Evolutionary conservation across 106 monocot species (phyloP), one percentile per base, ranked within the genome.

Genomic region (Platanthera zijinensis): DNA sequence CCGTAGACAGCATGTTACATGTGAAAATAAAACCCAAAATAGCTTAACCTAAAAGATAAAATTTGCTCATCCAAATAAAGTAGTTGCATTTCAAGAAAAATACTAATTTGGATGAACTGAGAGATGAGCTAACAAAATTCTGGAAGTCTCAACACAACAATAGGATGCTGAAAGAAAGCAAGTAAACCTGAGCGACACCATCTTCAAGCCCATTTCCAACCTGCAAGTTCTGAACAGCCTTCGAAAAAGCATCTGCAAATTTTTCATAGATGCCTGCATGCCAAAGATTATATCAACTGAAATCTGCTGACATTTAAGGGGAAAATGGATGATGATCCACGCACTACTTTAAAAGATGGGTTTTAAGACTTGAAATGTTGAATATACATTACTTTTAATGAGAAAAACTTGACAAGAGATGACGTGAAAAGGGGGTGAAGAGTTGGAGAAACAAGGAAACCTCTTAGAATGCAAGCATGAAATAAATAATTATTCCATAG

Each of bases 171-270:
- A 48, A 68, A 14, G 52, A 32, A 75, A 52, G 75, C 49, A 85
- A 74, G 0, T 74, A 54, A 82, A 93, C 96, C 96, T 96, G 93
- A 73, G 52, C 46, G 50, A 63, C 84, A 30, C 90, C 89, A 77
- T 91, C 96, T 59, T 47, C 14, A 77, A 96, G 91, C 45, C 96
- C 96, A 84, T 96, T 93, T 51, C 96, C 96, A 78, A 96, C 96
- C 64, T 89, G 89, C 80, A 96, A 78, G 78, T 72, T 85, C 59
- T 87, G 84, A 72, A 93, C 90, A 78, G 91, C 90, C 74, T 89
- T 91, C 51, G 82, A 68, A 76, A 96, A 96, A 66, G 87, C 93
- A 84, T 86, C 86, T 57, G 86, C 83, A 89, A 96, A 96, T 76
- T 91, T 84, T 12, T 96, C 89, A 80, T 93, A 96, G 52, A 96